Base-by-base conservation (phyloP, 192 early-diverging fungal species). In the Gryganskiella cystojenkinii region DNA sequence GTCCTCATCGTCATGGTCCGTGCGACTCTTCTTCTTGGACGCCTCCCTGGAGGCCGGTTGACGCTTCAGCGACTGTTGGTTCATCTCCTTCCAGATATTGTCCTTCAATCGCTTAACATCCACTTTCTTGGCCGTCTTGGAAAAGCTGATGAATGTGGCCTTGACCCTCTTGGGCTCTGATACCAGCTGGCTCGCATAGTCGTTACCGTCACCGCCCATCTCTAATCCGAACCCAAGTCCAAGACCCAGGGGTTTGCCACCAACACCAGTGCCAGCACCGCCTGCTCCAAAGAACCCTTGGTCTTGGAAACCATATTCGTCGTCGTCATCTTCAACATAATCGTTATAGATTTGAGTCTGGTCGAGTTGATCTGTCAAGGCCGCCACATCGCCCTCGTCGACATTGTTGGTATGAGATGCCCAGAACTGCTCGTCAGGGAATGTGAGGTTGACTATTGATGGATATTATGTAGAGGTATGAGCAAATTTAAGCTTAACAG, bases 91-190 rank as follows among this genome's bases (percentile, higher is more conserved):
- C 97, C 97, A 99, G 25, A 99, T 84, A 74, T 98, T 99, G 44
- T 99, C 97, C 80, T 99, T 99, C 51, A 99, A 86, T 67, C 89
- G 90, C 82, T 93, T 95, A 25, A 99, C 95, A 80, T 99, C 96
- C 11, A 98, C 94, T 34, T 93, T 88, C 84, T 99, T 99, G 63
- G 95, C 95, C 27, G 89, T 89, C 57, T 89, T 88, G 34, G 95
- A 93, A 73, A 93, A 98, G 71, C 90, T 94, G 67, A 94, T 84
- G 61, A 84, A 86, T 25, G 86, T 71, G 28, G 91, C 88, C 63
- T 91, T 92, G 76, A 88, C 84, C 9, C 88, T 83, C 70, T 91
- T 93, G 5, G 88, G 83, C 47, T 84, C 82, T 5, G 86, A 82
- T 22, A 90, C 82, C 20, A 81, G 20, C n/a, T 79, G 62, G n/a